A percentile compares a stretch with the other conserved stretches of the same genome.
Evolutionary conservation across 805 yeast genomes (phyloP).

Genomic region (Scheffersomyces coipomensis): DNA sequence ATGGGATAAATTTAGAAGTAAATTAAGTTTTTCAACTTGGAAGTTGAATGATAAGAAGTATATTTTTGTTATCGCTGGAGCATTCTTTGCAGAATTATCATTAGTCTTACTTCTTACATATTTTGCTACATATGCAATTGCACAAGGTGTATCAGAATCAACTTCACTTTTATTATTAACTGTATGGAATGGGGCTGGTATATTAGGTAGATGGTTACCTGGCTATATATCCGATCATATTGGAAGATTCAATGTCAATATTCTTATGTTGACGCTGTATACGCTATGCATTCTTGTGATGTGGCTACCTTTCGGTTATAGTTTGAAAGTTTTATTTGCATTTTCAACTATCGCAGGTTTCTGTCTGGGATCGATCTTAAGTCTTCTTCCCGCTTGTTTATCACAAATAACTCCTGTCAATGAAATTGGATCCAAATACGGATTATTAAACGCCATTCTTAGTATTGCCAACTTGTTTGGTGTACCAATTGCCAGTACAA

Average conservation of each 20-base stretch:
- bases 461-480: constrained; percentile 32
- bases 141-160: constrained; percentile 28
- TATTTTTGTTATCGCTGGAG: constrained; percentile 25
- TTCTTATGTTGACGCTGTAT: constrained; percentile 26
- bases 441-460: constrained; percentile 27
- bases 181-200: constrained; percentile 28
- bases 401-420: constrained; percentile 52
- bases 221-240: constrained; percentile 24
- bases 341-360: constrained; percentile 34
- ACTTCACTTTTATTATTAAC: constrained; percentile 27
- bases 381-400: constrained; percentile 48
- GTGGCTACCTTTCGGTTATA: constrained; percentile 33
- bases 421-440: constrained; percentile 36
- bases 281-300: constrained; percentile 24
- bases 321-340: constrained; percentile 22
- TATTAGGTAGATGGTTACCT: constrained; percentile 30
- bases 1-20: constrained; percentile 4
- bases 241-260: constrained; percentile 31
- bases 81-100: constrained; percentile 27
- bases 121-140: constrained; percentile 31
- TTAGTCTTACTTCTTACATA: constrained; percentile 28
- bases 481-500: constrained; percentile 30
- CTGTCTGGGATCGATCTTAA: constrained; percentile 31
- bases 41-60: constrained; percentile 26
- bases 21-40: too few species aligned